Evolutionary conservation across 805 yeast genomes (phyloP).

Genomic region (Metschnikowia lachancei): DNA sequence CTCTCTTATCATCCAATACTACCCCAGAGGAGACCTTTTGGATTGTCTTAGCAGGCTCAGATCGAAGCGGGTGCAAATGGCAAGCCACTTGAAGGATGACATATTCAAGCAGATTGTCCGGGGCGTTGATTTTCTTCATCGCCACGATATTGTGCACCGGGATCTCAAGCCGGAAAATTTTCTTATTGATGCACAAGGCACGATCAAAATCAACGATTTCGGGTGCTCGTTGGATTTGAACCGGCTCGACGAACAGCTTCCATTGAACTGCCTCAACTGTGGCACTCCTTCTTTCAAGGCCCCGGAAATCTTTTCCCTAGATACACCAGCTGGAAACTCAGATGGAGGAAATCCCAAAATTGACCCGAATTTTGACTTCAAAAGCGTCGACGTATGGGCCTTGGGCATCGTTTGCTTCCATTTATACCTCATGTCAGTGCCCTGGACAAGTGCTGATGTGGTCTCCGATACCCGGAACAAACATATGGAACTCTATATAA

Average conservation of each 20-base stretch:
- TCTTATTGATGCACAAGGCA: constrained; percentile 45
- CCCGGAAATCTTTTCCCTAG: constrained; percentile 45
- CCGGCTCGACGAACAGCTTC: constrained; percentile 18
- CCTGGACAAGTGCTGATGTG: constrained; percentile 45
- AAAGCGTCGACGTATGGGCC: constrained; percentile 50
- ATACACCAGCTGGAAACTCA: constrained; percentile 8
- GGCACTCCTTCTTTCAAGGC: constrained; percentile 57
- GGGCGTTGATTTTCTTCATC: constrained; percentile 47
- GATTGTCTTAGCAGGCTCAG: constrained; percentile 42
- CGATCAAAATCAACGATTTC: constrained; percentile 48
- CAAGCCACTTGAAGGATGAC: constrained; percentile 40
- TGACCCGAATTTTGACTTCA: constrained; percentile 23
- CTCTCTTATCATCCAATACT: constrained; percentile 43
- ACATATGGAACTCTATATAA: constrained; percentile 23
- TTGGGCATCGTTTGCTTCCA: constrained; percentile 50
- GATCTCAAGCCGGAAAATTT: constrained; percentile 57
- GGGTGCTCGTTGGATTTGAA: constrained; percentile 46
- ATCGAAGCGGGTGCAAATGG: constrained; percentile 28
- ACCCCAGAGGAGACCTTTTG: constrained; percentile 48
- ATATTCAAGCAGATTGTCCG: constrained; percentile 46
- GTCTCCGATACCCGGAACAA: constrained; percentile 22
- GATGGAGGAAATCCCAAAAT: background rate
- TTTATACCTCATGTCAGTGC: constrained; percentile 41
- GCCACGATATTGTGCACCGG: constrained; percentile 44
- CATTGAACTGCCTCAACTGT: constrained; percentile 28